Percentiles rank a stretch among this genome's conserved stretches.
Conservation (phyloP, 106 monocot species). For the Allium fistulosum region DNA sequence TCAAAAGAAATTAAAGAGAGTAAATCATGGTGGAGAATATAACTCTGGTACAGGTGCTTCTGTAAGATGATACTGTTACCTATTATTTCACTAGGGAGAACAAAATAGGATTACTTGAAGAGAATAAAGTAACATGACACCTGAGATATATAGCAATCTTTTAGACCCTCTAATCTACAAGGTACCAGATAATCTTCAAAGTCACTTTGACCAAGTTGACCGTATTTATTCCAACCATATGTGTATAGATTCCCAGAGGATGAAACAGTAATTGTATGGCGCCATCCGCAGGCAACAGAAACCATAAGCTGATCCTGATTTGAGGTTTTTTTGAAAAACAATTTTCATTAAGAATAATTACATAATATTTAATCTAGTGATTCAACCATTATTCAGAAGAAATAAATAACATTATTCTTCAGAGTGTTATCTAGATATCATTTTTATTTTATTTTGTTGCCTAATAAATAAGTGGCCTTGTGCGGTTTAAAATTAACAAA, state of each 20-base stretch:
- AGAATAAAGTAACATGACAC: slow-evolving; percentile 10
- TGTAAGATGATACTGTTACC: neutral
- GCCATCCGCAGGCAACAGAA: slow-evolving; percentile 92
- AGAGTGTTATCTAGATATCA: too few species aligned
- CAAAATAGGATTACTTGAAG: neutral
- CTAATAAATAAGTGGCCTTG: too few species aligned
- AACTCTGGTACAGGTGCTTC: too few species aligned
- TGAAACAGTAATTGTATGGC: slow-evolving; percentile 89
- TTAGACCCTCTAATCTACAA: slow-evolving; percentile 51
- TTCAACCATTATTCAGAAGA: too few species aligned
- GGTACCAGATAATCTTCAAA: slow-evolving; percentile 92
- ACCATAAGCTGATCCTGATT: slow-evolving; percentile 65
- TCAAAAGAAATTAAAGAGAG: too few species aligned
- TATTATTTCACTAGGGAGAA: neutral
- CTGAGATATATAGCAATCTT: slow-evolving; percentile 61
- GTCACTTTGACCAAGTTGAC: slow-evolving; percentile 93
- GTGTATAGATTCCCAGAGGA: slow-evolving; percentile 70
- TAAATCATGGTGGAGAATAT: too few species aligned
- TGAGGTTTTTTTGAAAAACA: neutral
- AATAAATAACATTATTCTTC: too few species aligned
- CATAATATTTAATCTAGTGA: too few species aligned
- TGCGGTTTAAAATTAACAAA: too few species aligned
- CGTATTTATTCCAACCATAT: slow-evolving; percentile 99
- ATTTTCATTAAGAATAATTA: neutral
- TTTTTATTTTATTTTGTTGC: too few species aligned